Evolutionary conservation across 805 yeast species (phyloP), one percentile per base, ranked within the genome.

Genomic region (Huiozyma naganishii): DNA sequence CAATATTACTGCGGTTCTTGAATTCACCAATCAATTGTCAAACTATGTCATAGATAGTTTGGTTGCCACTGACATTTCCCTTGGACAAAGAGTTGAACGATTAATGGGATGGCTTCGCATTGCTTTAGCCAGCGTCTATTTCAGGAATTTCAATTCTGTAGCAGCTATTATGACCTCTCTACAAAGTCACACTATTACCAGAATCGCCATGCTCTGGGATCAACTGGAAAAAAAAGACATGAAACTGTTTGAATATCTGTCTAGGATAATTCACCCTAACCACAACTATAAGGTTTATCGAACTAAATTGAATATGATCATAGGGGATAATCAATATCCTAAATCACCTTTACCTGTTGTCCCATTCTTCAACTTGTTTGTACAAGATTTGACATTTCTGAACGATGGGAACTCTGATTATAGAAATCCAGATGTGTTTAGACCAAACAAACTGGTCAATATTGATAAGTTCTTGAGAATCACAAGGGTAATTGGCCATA

Each of bases 321-420:
- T 80, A 48, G 45, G 40, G 12, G 67, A 70, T 13, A 69, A 68
- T 48, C 53, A 61, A 48, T 39, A 45, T 2, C 39, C 43, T 1
- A 66, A 62, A 44, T 53, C 65, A 1, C 41, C 58, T 2, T 66
- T 78, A 17, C 87, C 89, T 0, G 73, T 77, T 17, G 89, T 84
- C 33, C 95, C 95, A 12, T 84, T 83, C 57, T 71, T 83, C 45
- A 79, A 83, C 39, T 64, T 84, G 43, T 83, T 81, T 58, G 65
- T 84, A 38, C 92, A 82, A 61, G 95, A 84, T 61, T 68, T 84
- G 53, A 83, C 89, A 0, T 83, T 83, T 64, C 77, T 83, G n/a
- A 73, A 79, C 41, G 94, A 84, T 52, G 90, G 92, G n/a, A 83
- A 83, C 56, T 72, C 82, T 35, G 80, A 77, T 52, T 79, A 67